phyloP scores from a whole-genome alignment of 495 filamentous ascomycete species.

The Podospora anserina region DNA sequence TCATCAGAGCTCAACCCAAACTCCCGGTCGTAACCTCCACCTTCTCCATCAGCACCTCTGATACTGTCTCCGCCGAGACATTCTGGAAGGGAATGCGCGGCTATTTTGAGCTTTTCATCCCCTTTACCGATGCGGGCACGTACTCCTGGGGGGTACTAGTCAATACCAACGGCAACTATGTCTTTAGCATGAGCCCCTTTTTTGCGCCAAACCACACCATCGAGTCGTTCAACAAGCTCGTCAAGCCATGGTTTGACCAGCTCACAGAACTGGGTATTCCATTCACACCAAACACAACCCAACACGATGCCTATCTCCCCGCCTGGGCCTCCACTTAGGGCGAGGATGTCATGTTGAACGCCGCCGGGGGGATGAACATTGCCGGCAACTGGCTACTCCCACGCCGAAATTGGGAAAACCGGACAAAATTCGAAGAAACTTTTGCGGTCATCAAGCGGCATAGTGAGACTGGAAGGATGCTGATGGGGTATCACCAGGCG shows the following conservation, averaged over 20 bases:
- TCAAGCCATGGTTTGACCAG: slow-evolving; percentile 14
- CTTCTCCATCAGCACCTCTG: slow-evolving; percentile 35
- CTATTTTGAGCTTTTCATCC: slow-evolving; percentile 29
- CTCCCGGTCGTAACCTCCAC: slow-evolving; percentile 33
- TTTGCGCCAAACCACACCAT: slow-evolving; percentile 20
- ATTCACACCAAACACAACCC: slow-evolving; percentile 6
- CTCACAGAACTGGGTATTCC: slow-evolving; percentile 9
- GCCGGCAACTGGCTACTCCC: slow-evolving; percentile 16
- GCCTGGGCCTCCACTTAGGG: slow-evolving; percentile 15
- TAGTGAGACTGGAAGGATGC: background rate
- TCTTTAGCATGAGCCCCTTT: slow-evolving; percentile 8
- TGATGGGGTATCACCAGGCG: slow-evolving; percentile 14
- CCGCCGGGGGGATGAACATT: slow-evolving; percentile 6
- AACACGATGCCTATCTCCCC: slow-evolving; percentile 3
- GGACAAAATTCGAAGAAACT: slow-evolving; percentile 13
- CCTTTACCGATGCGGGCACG: slow-evolving; percentile 2
- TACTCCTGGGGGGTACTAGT: slow-evolving; percentile 1
- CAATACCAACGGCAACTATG: background rate
- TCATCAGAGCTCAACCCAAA: slow-evolving; percentile 45
- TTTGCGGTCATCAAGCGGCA: slow-evolving; percentile 9
- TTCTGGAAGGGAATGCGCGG: slow-evolving; percentile 52
- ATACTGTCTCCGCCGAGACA: slow-evolving; percentile 37
- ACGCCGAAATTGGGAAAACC: slow-evolving; percentile 13
- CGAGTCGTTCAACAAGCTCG: slow-evolving; percentile 13
- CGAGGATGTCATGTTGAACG: slow-evolving; percentile 6